Evolutionary conservation across 441 rosid species (phyloP).

Genomic region (Arabidopsis hybrid): DNA sequence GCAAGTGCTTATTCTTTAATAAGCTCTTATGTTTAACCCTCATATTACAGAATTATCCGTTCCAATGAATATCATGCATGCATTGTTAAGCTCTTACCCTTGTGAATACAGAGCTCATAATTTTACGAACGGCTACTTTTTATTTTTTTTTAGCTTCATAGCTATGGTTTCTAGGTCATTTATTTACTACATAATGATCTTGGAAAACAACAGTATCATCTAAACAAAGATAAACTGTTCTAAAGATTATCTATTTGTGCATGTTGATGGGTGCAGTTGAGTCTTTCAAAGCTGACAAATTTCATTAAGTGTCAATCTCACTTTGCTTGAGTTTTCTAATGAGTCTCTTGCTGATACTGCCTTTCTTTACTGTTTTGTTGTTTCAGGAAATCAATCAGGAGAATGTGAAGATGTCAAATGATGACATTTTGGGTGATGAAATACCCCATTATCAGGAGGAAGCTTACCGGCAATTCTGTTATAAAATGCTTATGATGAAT

Average conservation of each 20-base stretch:
- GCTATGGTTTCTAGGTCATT: not conserved
- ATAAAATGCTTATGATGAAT: slow-evolving; percentile 73
- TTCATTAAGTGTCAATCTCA: slow-evolving; percentile 1
- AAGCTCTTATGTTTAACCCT: slow-evolving; percentile 2
- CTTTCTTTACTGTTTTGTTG: slow-evolving; percentile 22
- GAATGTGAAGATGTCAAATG: slow-evolving; percentile 75
- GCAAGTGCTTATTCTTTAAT: slow-evolving; percentile 5
- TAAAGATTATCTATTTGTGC: not conserved
- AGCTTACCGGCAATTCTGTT: slow-evolving; percentile 67
- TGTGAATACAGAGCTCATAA: not conserved
- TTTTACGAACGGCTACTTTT: not conserved
- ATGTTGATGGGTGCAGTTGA: slow-evolving; percentile 6
- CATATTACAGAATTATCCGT: not conserved
- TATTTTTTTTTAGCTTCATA: not conserved
- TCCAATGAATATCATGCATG: slow-evolving; percentile 12
- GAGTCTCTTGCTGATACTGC: slow-evolving; percentile 4
- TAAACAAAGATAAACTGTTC: no score
- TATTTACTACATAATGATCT: not conserved
- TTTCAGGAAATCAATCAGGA: slow-evolving; percentile 66
- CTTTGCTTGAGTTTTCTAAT: slow-evolving; percentile 6
- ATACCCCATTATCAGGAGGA: slow-evolving; percentile 77
- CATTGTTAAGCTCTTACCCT: slow-evolving; percentile 3
- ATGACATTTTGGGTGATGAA: slow-evolving; percentile 95
- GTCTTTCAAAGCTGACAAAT: not conserved
- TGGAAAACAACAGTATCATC: not conserved